Conservation (phyloP, 805 yeast species). For the Allodekkera sacchari region DNA sequence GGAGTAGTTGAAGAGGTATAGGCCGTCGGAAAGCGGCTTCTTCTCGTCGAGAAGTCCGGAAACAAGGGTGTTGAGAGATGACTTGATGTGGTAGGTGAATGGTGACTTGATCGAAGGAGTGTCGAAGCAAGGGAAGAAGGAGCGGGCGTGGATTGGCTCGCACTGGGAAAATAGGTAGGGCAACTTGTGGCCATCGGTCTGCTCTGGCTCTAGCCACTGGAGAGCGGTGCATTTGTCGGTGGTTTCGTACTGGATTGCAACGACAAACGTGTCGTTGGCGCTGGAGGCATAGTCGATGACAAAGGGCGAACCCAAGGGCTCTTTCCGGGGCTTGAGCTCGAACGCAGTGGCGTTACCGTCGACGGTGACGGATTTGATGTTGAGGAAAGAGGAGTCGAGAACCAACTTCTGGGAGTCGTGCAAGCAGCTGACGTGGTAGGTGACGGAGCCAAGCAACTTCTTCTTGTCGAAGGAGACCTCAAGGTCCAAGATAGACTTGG, state of each 20-base stretch:
- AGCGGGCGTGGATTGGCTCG: slow-evolving; percentile 86
- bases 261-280: slow-evolving; percentile 9
- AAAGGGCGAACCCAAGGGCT: slow-evolving; percentile 56
- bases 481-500: slow-evolving; percentile 43
- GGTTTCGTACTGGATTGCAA: slow-evolving; percentile 50
- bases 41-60: slow-evolving; percentile 40
- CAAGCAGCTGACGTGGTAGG: slow-evolving; percentile 32
- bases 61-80: slow-evolving; percentile 63
- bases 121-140: slow-evolving; percentile 84
- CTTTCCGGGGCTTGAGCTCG: slow-evolving; percentile 31
- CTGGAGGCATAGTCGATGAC: slow-evolving; percentile 21
- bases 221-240: slow-evolving; percentile 74
- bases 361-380: slow-evolving; percentile 35
- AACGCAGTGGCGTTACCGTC: slow-evolving; percentile 29
- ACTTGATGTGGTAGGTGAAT: slow-evolving; percentile 47
- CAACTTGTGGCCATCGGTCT: slow-evolving; percentile 61
- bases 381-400: slow-evolving; percentile 63
- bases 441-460: slow-evolving; percentile 47
- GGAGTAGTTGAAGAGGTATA: slow-evolving; percentile 37
- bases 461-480: slow-evolving; percentile 47
- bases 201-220: slow-evolving; percentile 72
- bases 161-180: slow-evolving; percentile 83
- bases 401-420: slow-evolving; percentile 30
- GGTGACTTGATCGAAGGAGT: slow-evolving; percentile 78
- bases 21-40: slow-evolving; percentile 24